Percentiles rank a stretch among this genome's conserved stretches.
phyloP scores from a whole-genome alignment of 1,284 basidiomycete species.

The Boletus semigastroideus region DNA sequence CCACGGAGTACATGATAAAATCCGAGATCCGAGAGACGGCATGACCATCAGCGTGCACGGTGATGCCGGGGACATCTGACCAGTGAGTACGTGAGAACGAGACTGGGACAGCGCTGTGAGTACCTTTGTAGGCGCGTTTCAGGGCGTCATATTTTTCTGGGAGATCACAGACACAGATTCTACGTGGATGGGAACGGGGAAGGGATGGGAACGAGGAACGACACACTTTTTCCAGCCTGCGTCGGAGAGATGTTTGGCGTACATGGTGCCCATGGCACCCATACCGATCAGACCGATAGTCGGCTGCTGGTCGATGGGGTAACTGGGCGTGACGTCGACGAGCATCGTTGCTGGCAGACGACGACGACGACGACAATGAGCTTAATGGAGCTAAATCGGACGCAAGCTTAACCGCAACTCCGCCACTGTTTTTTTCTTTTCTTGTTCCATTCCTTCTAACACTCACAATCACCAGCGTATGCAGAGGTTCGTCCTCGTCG shows the following conservation, averaged over 20 bases:
- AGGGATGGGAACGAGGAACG: not conserved
- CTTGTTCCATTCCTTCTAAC: not conserved
- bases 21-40: constrained; percentile 83
- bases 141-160: constrained; percentile 76
- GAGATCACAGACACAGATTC: constrained; percentile 91
- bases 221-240: constrained; percentile 86
- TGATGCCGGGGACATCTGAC: constrained; percentile 57
- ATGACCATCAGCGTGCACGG: constrained; percentile 77
- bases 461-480: not conserved
- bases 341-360: constrained; percentile 1
- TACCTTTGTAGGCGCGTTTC: constrained; percentile 63
- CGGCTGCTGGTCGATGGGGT: constrained; percentile 60
- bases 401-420: no score
- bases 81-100: constrained; percentile 2
- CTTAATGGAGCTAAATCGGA: not conserved
- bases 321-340: constrained; percentile 48
- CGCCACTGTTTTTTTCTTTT: not conserved
- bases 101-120: not conserved
- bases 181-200: constrained; percentile 30
- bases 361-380: no score
- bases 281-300: constrained; percentile 87
- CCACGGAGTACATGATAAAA: constrained; percentile 91
- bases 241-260: constrained; percentile 71
- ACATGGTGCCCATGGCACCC: constrained; percentile 96
- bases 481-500: not conserved